Conservation (phyloP, 2,329 filamentous ascomycete species). For the Epichloe sibirici region DNA sequence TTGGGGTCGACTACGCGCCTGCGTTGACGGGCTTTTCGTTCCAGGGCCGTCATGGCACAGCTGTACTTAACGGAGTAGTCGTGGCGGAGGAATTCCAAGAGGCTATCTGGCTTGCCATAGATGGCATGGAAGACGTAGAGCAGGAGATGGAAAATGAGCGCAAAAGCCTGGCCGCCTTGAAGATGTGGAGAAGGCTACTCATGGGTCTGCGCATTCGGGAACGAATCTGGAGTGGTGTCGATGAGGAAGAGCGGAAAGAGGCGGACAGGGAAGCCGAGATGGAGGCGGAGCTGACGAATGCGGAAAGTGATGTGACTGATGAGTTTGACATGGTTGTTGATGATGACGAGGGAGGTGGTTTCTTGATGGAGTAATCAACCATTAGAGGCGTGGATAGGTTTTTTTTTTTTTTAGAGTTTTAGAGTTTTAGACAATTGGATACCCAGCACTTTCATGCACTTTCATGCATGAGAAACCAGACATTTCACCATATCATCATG, state of each 20-base stretch:
- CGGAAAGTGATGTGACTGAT: constrained; percentile 28
- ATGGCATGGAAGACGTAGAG: constrained; percentile 53
- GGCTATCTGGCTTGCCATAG: constrained; percentile 57
- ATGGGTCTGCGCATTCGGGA: constrained; percentile 66
- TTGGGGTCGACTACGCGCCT: constrained; percentile 77
- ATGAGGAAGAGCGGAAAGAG: constrained; percentile 31
- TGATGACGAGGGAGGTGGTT: constrained; percentile 34
- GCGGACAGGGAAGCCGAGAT: constrained; percentile 24
- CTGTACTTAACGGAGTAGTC: constrained; percentile 66
- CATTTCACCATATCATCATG: no score
- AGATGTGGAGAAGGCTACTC: constrained; percentile 56
- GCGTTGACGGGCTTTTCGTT: constrained; percentile 88
- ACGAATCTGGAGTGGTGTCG: constrained; percentile 51
- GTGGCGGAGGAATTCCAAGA: constrained; percentile 61
- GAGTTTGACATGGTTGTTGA: constrained; percentile 30
- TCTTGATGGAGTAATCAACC: constrained; percentile 24
- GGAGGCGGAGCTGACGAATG: constrained; percentile 23
- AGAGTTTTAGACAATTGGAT: no score
- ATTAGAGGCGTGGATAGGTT: no score
- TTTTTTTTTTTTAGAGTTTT: no score
- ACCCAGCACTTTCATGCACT: no score
- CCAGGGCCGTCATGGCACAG: constrained; percentile 73
- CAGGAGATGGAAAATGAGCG: constrained; percentile 54
- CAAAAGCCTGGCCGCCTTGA: constrained; percentile 59
- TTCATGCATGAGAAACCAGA: no score